Evolutionary conservation across 139 green algal species (phyloP), one percentile per base, ranked within the genome.

Genomic region (Cymbomonas tetramitiformis): DNA sequence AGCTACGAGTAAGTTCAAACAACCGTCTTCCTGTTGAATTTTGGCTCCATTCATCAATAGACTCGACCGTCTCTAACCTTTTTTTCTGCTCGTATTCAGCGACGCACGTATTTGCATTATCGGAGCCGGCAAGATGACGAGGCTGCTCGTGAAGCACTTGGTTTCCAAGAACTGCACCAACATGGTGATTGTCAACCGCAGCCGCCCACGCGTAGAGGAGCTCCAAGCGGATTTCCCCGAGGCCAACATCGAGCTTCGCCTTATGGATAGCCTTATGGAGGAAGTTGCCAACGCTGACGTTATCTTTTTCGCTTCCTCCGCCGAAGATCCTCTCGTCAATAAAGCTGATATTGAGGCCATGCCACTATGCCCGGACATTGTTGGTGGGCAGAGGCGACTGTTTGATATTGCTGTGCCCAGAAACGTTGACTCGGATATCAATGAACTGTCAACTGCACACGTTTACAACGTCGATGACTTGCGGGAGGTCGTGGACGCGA

Each of bases 401-500:
- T 65, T 99, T 1, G 92, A 99, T 76, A 99, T 99, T 58, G 85
- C 74, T 2, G 92, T 99, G 54, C 92, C 92, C 0, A 77, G 92
- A 53, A 99, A 99, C 76, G 86, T 99, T 30, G 83, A 72, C 0
- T 57, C 76, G 28, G 73, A 83, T 52, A 73, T 98, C 38, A 84
- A 71, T 26, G 76, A 86, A 57, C 56, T 82, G 10, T 61, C 72
- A 25, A 33, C 44, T 3, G 66, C 68, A 28, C 73, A 81, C 38
- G 86, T 95, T 30, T 99, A 93, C 83, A 99, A 99, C 70, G 92
- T 99, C 29, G 92, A 99, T 56, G 91, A 99, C 78, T 68, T 99
- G 25, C 94, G 94, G 75, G 92, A 96, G 78, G 88, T 98, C 24
- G 90, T 97, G 24, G 81, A 79, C 8, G 83, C 76, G 43, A 97